These are phyloP conservation scores for Xylaria sp. DNA, from an alignment of 2,329 filamentous ascomycete species.

Conservation along the genomic window DNA sequence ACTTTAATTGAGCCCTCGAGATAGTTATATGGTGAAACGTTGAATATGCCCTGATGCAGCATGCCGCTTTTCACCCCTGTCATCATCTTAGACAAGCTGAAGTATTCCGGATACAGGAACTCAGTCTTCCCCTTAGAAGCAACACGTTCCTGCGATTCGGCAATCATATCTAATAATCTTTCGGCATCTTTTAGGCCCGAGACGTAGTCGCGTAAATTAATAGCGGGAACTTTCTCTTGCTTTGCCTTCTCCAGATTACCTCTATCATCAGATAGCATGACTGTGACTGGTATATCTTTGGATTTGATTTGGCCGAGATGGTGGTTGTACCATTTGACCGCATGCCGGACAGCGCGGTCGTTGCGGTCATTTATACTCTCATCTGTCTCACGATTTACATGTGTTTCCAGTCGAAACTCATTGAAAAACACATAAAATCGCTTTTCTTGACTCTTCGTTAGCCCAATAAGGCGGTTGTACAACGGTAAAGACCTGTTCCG, in stretches of 20 bases:
- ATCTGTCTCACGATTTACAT: slow-evolving; percentile 76
- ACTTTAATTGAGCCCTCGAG: slow-evolving; percentile 93
- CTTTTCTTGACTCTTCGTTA: slow-evolving; percentile 97
- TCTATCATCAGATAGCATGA: slow-evolving; percentile 94
- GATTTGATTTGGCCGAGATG: slow-evolving; percentile 77
- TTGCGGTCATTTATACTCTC: slow-evolving; percentile 98
- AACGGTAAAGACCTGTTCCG: slow-evolving; percentile 92
- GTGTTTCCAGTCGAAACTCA: slow-evolving; percentile 93
- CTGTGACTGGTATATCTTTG: slow-evolving; percentile 75
- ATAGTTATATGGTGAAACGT: slow-evolving; percentile 97
- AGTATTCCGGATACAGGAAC: slow-evolving; percentile 90
- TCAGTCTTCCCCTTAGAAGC: slow-evolving; percentile 71
- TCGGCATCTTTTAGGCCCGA: slow-evolving; percentile 84
- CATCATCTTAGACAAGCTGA: slow-evolving; percentile 89
- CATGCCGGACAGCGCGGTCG: slow-evolving; percentile 87
- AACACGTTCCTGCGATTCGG: slow-evolving; percentile 76
- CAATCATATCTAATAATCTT: slow-evolving; percentile 91
- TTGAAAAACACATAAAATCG: slow-evolving; percentile 99
- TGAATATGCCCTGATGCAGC: slow-evolving; percentile 94
- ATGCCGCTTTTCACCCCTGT: slow-evolving; percentile 90
- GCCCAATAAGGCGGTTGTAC: slow-evolving; percentile 89
- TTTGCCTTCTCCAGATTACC: slow-evolving; percentile 87
- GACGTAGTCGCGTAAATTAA: slow-evolving; percentile 82
- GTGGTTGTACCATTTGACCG: slow-evolving; percentile 89
- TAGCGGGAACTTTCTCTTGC: slow-evolving; percentile 76